phyloP scores from a whole-genome alignment of 2,329 filamentous ascomycete genomes.

The Talaromyces sp. region DNA sequence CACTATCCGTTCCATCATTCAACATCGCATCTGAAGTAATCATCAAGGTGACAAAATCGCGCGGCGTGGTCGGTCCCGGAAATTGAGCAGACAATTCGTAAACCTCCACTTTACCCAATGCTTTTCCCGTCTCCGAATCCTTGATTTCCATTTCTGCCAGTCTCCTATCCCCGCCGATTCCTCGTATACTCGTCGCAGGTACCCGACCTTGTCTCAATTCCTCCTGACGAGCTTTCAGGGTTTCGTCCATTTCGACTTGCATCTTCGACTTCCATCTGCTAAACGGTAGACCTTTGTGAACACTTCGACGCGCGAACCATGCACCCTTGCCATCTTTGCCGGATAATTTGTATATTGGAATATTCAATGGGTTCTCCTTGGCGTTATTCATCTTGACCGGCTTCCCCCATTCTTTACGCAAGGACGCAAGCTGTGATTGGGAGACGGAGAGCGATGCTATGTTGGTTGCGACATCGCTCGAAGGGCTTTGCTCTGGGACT shows the following conservation, averaged over 20 bases:
- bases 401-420: constrained; percentile 84
- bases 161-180: constrained; percentile 75
- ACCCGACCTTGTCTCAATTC: constrained; percentile 64
- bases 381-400: constrained; percentile 59
- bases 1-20: constrained; percentile 31
- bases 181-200: constrained; percentile 73
- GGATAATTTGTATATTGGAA: constrained; percentile 74
- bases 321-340: constrained; percentile 77
- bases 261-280: constrained; percentile 73
- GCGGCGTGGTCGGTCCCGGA: constrained; percentile 77
- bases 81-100: constrained; percentile 87
- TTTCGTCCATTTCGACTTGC: constrained; percentile 74
- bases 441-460: constrained; percentile 22
- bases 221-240: constrained; percentile 64
- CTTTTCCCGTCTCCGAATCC: constrained; percentile 12
- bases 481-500: constrained; percentile 57
- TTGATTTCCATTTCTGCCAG: constrained; percentile 61
- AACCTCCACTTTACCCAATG: constrained; percentile 49
- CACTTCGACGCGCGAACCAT: constrained; percentile 84
- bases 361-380: constrained; percentile 69
- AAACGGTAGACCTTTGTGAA: constrained; percentile 76
- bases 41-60: constrained; percentile 81
- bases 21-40: constrained; percentile 56
- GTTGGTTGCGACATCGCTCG: constrained; percentile 14
- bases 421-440: constrained; percentile 51